Percentiles rank a stretch among this genome's conserved stretches.
Evolutionary conservation across 1,284 basidiomycete species (phyloP).

Genomic region (Sanghuangporus weigelae): DNA sequence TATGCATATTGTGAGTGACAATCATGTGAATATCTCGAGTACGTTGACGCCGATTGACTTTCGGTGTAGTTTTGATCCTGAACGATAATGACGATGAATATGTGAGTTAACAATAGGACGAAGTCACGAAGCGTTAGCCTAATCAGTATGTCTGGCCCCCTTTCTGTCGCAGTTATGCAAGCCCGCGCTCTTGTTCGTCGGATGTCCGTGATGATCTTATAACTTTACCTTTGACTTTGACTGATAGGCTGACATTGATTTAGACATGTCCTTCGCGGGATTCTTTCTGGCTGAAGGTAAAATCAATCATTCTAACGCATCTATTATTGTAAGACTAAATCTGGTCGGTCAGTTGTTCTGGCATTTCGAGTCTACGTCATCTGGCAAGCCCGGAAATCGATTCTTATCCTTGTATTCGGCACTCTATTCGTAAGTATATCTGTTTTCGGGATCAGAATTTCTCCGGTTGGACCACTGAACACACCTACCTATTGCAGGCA

Average conservation of each 20-base stretch:
- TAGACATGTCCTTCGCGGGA: not conserved
- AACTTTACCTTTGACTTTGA: not conserved
- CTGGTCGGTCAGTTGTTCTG: not conserved
- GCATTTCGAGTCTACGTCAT: conserved; percentile 9
- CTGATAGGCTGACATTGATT: not conserved
- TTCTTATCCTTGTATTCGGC: not conserved
- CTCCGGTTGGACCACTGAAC: too few species aligned
- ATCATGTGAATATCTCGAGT: not conserved
- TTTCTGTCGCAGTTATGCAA: not conserved
- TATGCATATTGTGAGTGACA: not conserved
- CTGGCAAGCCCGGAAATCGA: conserved; percentile 9
- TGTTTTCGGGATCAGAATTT: not conserved
- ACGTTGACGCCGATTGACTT: not conserved
- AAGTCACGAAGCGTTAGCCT: not conserved
- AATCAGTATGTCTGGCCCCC: not conserved
- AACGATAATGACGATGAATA: not conserved
- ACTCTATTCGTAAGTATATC: not conserved
- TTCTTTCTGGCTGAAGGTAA: conserved; percentile 8
- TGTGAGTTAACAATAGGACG: not conserved
- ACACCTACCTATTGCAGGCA: not conserved
- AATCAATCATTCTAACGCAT: not conserved
- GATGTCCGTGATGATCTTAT: not conserved
- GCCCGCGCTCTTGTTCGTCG: conserved; percentile 1
- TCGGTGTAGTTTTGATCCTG: not conserved
- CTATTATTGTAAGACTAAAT: not conserved